Evolutionary conservation across 2,329 filamentous ascomycete species (phyloP), one percentile per base, ranked within the genome.

Genomic region (Scopulariopsis brevicaulis): DNA sequence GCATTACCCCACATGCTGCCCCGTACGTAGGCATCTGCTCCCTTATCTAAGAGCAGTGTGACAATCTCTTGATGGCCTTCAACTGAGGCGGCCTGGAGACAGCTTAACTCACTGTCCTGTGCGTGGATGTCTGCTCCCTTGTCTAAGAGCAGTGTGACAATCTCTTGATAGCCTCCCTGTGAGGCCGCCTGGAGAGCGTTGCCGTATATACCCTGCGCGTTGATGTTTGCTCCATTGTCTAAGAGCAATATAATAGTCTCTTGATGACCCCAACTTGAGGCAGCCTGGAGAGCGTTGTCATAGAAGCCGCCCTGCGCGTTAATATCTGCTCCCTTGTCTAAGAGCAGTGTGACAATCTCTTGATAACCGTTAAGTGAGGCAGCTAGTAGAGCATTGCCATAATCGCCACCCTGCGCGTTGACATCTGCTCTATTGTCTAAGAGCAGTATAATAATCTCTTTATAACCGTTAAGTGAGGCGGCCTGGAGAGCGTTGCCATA

Each of bases 401-500:
- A n/a, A n/a, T n/a, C n/a, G n/a, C n/a, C n/a, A n/a, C n/a, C n/a
- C n/a, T n/a, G n/a, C n/a, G n/a, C n/a, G n/a, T n/a, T n/a, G n/a
- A n/a, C n/a, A n/a, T n/a, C n/a, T n/a, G n/a, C n/a, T n/a, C n/a
- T n/a, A n/a, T n/a, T 62, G 61, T 7, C 46, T 10, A 64, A 46
- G 1, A 61, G 40, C 20, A 55, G n/a, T 11, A 7, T 18, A 7
- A 59, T 35, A 0, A 56, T 37, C 4, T 55, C 46, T 15, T 34
- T 35, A 35, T 58, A n/a, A 40, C 57, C 58, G 4, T 32, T 48
- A 24, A 18, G 55, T 24, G 61, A 62, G 28, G 63, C 62, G 24
- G 60, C 60, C 48, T 61, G 59, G 2, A 65, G 61, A 32, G 62
- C 59, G 4, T 59, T 62, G 20, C 59, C 58, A 34, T 59, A 64